A percentile compares a stretch with the other conserved stretches of the same genome.
These are phyloP conservation scores for Diaporthe nobilis DNA, from an alignment of 2,329 filamentous ascomycete species.

Conservation along the genomic window DNA sequence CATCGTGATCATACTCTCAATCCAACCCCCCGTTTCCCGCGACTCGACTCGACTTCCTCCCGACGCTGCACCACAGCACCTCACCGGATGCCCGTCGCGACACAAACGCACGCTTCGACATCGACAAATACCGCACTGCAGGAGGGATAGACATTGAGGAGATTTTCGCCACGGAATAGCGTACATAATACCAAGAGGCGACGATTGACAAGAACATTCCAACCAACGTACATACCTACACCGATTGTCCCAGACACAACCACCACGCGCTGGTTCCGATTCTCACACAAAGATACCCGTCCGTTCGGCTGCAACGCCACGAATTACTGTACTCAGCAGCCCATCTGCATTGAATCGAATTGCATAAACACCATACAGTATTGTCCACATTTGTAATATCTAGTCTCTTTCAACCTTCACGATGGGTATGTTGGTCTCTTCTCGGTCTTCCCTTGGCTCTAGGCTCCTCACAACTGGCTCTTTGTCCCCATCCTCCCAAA, in stretches of 20 bases:
- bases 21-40: not conserved
- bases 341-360: conserved; percentile 1
- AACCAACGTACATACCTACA: conserved; percentile 29
- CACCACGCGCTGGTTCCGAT: conserved; percentile 1
- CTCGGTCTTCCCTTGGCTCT: not conserved
- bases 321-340: not conserved
- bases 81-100: conserved; percentile 4
- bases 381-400: conserved; percentile 25
- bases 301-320: conserved; percentile 7
- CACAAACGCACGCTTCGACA: not conserved
- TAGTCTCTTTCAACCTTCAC: conserved; percentile 14
- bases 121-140: not conserved
- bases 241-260: not conserved
- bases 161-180: not conserved
- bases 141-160: not conserved
- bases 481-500: not conserved
- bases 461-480: not conserved
- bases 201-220: conserved; percentile 13
- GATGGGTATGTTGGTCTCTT: conserved; percentile 38
- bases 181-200: conserved; percentile 17
- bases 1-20: not conserved
- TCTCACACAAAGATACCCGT: conserved; percentile 4
- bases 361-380: conserved; percentile 12
- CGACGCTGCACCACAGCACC: conserved; percentile 5
- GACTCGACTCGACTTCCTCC: conserved; percentile 1